A percentile compares a stretch with the other conserved stretches of the same genome.
These are phyloP conservation scores for Trichosporon sp. DNA, from an alignment of 1,284 basidiomycete species.

Conservation along the genomic window DNA sequence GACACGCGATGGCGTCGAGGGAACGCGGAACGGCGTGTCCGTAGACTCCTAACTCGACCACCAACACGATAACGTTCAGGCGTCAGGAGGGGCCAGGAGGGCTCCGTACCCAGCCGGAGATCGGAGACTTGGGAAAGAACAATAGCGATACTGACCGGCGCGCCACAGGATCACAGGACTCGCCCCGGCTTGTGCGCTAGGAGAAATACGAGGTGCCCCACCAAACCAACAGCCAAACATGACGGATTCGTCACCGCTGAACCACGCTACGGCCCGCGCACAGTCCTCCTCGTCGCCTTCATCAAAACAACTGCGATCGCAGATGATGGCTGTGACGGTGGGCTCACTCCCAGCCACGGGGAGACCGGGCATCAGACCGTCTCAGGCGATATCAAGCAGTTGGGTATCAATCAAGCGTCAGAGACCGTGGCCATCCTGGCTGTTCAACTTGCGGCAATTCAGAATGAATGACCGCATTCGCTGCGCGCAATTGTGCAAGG, in stretches of 20 bases:
- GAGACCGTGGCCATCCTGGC: too few relatives aligned
- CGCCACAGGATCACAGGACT: background rate
- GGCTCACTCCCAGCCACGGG: too few relatives aligned
- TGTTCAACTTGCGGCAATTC: too few relatives aligned
- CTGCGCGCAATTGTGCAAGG: too few relatives aligned
- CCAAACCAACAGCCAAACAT: background rate
- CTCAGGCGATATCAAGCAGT: too few relatives aligned
- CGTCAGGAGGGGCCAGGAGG: too few relatives aligned
- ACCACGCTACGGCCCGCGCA: background rate
- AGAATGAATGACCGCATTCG: too few relatives aligned
- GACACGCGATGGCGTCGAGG: background rate
- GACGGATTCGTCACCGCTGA: background rate
- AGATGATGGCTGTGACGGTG: too few relatives aligned
- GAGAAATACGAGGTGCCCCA: background rate
- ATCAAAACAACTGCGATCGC: background rate
- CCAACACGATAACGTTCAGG: background rate
- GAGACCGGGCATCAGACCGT: too few relatives aligned
- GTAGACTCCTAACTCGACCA: background rate
- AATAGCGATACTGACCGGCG: constrained; percentile 4
- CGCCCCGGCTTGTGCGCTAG: background rate
- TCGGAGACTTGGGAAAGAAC: background rate
- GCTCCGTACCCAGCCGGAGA: background rate
- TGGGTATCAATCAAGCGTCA: too few relatives aligned
- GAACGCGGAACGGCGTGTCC: background rate
- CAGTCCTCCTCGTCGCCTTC: background rate